Evolutionary conservation across 768 basidiomycete genomes (phyloP).

Genomic region (Coprinopsis marcescibilis): DNA sequence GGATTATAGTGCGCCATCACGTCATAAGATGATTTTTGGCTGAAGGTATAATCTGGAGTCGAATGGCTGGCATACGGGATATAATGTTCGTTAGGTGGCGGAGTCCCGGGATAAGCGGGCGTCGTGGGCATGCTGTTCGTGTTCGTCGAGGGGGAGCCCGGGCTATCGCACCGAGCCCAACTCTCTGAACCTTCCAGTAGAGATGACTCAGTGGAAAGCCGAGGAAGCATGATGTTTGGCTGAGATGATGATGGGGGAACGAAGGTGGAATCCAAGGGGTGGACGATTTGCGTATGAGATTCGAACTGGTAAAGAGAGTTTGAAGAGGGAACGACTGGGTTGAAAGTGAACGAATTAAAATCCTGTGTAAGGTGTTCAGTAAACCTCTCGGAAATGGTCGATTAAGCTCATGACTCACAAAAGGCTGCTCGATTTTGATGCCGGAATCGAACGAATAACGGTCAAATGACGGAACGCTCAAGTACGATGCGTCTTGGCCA

Average conservation of each 20-base stretch:
- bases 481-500: background rate
- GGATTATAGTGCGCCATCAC: background rate
- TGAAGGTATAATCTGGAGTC: constrained; percentile 1
- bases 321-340: background rate
- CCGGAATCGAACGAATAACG: constrained; percentile 1
- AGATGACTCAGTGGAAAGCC: background rate
- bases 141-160: constrained; percentile 7
- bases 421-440: background rate
- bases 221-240: background rate
- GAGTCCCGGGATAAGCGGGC: constrained; percentile 2
- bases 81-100: constrained; percentile 3
- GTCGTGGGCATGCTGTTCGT: constrained; percentile 10
- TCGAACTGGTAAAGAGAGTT: constrained; percentile 6
- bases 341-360: constrained; percentile 10
- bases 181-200: background rate
- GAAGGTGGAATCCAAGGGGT: constrained; percentile 10
- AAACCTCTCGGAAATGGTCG: background rate
- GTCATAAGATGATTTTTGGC: background rate
- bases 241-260: constrained; percentile 5
- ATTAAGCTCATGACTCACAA: constrained; percentile 4
- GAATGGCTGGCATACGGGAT: background rate
- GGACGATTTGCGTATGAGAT: constrained; percentile 7
- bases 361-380: constrained; percentile 3
- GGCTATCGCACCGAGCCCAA: constrained; percentile 9
- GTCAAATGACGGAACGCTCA: constrained; percentile 6